Percentiles rank a stretch among this genome's conserved stretches.
Evolutionary conservation across 2,329 filamentous ascomycete genomes (phyloP).

Genomic region (Ophiocordyceps robertsii): DNA sequence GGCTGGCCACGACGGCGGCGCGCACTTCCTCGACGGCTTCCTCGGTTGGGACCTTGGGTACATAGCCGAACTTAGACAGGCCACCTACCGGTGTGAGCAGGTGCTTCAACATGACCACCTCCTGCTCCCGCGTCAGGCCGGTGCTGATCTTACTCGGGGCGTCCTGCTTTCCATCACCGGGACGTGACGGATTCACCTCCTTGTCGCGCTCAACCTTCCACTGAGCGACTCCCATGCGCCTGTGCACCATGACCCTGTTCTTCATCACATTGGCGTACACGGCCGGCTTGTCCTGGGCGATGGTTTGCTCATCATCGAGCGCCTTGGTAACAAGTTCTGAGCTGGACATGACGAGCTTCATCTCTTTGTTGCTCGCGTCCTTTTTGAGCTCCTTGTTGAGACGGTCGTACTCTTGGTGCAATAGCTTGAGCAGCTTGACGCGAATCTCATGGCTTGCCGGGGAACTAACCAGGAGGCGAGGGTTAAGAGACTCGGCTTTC

Average conservation of each 20-base stretch:
- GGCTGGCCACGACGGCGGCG: conserved; percentile 49
- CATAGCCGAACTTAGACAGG: conserved; percentile 62
- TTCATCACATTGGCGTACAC: conserved; percentile 81
- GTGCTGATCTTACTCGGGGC: conserved; percentile 47
- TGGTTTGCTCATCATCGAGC: conserved; percentile 66
- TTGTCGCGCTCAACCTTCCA: conserved; percentile 52
- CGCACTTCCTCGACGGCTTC: conserved; percentile 54
- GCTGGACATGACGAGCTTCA: conserved; percentile 41
- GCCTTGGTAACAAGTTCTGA: conserved; percentile 56
- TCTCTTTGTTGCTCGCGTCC: conserved; percentile 31
- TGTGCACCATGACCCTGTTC: conserved; percentile 62
- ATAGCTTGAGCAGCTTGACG: conserved; percentile 42
- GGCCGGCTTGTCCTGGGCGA: conserved; percentile 49
- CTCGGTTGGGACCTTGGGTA: conserved; percentile 51
- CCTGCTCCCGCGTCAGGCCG: conserved; percentile 53
- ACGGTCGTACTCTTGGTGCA: conserved; percentile 52
- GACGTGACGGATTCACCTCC: conserved; percentile 22
- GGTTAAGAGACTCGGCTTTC: conserved; percentile 46
- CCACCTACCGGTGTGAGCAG: conserved; percentile 50
- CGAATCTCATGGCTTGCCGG: conserved; percentile 45
- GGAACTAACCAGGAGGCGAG: conserved; percentile 45
- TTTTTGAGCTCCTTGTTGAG: conserved; percentile 52
- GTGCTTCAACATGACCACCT: conserved; percentile 49
- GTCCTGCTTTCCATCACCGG: conserved; percentile 13
- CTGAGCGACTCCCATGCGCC: conserved; percentile 56